phyloP scores from a whole-genome alignment of 192 early-diverging fungal genomes.

The Rhizophagus clarus region DNA sequence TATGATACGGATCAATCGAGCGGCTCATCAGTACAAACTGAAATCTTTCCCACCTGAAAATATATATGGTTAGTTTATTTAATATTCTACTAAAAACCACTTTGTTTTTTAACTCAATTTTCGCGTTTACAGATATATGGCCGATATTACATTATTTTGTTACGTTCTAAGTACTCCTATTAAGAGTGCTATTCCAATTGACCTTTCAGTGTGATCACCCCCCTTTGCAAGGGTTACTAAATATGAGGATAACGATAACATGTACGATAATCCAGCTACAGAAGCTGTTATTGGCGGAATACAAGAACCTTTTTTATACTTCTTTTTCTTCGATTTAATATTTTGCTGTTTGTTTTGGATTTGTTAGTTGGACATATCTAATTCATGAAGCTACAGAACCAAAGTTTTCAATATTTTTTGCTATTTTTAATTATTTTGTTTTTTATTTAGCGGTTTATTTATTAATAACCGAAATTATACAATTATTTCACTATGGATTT shows the following conservation, averaged over 20 bases:
- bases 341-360: neutral
- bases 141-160: conserved; percentile 6
- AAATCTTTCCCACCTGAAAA: too few species aligned
- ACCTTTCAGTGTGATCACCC: neutral
- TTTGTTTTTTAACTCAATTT: neutral
- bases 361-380: neutral
- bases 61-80: too few species aligned
- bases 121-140: conserved; percentile 8
- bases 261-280: neutral
- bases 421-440: neutral
- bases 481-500: neutral
- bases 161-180: conserved; percentile 2
- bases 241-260: neutral
- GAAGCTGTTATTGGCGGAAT: neutral
- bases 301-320: neutral
- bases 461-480: neutral
- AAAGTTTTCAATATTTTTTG: neutral
- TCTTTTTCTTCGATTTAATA: neutral
- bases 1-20: too few species aligned
- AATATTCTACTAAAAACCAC: too few species aligned
- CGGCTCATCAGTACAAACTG: too few species aligned
- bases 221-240: neutral
- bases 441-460: neutral
- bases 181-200: neutral
- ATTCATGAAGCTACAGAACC: neutral